Base-by-base conservation (phyloP, 2,329 filamentous ascomycete species). In the Penicillium hordei region DNA sequence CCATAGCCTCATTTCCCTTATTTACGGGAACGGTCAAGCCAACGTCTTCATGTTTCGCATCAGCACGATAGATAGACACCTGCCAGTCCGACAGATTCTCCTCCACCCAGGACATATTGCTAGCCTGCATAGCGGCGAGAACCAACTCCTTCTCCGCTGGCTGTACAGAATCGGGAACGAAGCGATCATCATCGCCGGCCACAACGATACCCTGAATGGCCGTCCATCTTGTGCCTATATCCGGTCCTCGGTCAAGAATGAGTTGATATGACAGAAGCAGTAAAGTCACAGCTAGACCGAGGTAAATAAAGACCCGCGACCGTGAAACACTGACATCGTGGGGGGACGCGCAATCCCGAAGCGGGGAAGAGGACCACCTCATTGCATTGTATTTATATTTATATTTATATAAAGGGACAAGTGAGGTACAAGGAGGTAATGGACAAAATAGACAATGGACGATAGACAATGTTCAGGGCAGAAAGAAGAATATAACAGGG, bases 1-100 rank as follows among this genome's bases (percentile, higher is more conserved):
- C 79, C 78, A 81, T 81, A 21, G 74, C 76, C 62, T 82, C 79
- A 39, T 78, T 70, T 0, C 79, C 79, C 63, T 81, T 81, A 62
- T 82, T 81, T 48, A 68, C 69, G 1, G 78, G 78, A 12, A 81
- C 76, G 0, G 70, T 78, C 23, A 79, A 65, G 0, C 17, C 50
- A 27, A 62, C 54, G 5, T 76, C 75, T 40, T 61, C 52, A 1
- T 63, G 34, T n/a, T 58, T 33, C 27, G 77, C 72, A 56, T 81
- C 76, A 1, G 79, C 78, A 5, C 70, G 68, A 64, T 81, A 81
- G 19, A 80, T 73, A 42, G 64, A 68, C 29, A 33, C 25, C 2
- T 39, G 13, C 66, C 66, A 67, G 4, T 57, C 44, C 2, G 62
- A 51, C 13, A 68, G 25, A 42, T 62, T 25, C 9, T 65, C 57